A percentile compares a stretch with the other conserved stretches of the same genome.
Evolutionary conservation across 2,329 filamentous ascomycete genomes (phyloP).

Genomic region (Pseudogymnoascus sp.): DNA sequence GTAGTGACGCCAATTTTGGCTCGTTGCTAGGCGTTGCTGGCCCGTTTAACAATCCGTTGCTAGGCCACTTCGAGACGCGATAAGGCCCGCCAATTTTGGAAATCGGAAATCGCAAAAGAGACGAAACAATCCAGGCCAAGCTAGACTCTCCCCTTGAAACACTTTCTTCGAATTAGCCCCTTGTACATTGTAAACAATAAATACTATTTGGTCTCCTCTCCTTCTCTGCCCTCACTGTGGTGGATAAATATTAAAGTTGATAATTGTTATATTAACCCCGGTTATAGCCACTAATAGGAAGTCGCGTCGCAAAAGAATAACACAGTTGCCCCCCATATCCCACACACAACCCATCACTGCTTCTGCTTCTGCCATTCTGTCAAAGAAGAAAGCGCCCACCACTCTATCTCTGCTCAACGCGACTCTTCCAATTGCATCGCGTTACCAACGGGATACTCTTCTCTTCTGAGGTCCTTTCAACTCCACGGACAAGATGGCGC

Average conservation of each 20-base stretch:
- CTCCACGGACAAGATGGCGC: slow-evolving; percentile 33
- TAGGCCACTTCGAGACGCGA: slow-evolving; percentile 1
- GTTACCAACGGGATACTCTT: background rate
- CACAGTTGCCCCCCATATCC: background rate
- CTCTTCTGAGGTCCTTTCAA: background rate
- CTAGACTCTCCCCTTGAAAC: slow-evolving; percentile 7
- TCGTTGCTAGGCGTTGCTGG: slow-evolving; percentile 1
- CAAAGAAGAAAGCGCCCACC: background rate
- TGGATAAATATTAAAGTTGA: slow-evolving; percentile 5
- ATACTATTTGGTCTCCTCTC: background rate
- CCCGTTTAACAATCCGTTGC: background rate
- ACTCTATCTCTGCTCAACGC: slow-evolving; percentile 4
- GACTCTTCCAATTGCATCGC: background rate
- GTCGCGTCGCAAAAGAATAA: slow-evolving; percentile 6
- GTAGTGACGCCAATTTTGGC: background rate
- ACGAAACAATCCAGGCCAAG: slow-evolving; percentile 7
- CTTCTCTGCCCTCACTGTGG: background rate
- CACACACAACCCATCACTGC: background rate
- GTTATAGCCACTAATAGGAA: slow-evolving; percentile 2
- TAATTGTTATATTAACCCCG: background rate
- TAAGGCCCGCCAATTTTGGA: slow-evolving; percentile 3
- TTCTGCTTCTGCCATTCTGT: background rate
- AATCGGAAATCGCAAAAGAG: background rate
- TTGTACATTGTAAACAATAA: slow-evolving; percentile 4
- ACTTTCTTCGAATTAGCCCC: slow-evolving; percentile 3